phyloP scores from a whole-genome alignment of 2,329 filamentous ascomycete genomes.

The Didymella sp. region DNA sequence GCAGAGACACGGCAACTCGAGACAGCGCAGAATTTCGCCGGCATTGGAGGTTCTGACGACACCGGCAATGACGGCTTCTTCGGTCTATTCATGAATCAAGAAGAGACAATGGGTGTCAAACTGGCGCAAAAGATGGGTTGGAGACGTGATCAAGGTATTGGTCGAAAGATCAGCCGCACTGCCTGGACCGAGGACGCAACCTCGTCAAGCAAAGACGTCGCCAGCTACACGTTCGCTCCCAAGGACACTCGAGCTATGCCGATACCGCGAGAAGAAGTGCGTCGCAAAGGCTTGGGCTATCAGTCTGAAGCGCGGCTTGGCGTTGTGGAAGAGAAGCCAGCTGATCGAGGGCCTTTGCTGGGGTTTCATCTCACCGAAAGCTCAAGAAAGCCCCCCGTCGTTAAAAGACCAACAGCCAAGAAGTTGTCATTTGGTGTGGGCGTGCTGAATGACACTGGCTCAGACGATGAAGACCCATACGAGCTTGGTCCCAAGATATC shows the following conservation, averaged over 20 bases:
- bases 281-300: slow-evolving; percentile 72
- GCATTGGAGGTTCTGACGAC: slow-evolving; percentile 71
- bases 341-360: slow-evolving; percentile 22
- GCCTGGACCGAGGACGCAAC: slow-evolving; percentile 68
- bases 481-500: slow-evolving; percentile 89
- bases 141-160: slow-evolving; percentile 91
- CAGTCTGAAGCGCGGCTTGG: slow-evolving; percentile 63
- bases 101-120: slow-evolving; percentile 86
- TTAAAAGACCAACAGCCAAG: slow-evolving; percentile 56
- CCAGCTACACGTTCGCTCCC: slow-evolving; percentile 80
- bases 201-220: slow-evolving; percentile 50
- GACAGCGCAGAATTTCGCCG: slow-evolving; percentile 75
- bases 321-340: slow-evolving; percentile 36
- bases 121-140: slow-evolving; percentile 93
- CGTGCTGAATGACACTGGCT: slow-evolving; percentile 88
- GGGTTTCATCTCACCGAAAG: slow-evolving; percentile 36
- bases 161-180: slow-evolving; percentile 79
- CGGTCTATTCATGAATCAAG: slow-evolving; percentile 73
- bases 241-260: slow-evolving; percentile 75
- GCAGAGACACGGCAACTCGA: slow-evolving; percentile 78
- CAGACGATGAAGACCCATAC: slow-evolving; percentile 94
- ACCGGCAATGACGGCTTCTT: slow-evolving; percentile 64
- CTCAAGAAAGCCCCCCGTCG: slow-evolving; percentile 22
- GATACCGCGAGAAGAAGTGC: slow-evolving; percentile 70
- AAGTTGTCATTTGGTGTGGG: slow-evolving; percentile 86